A percentile compares a stretch with the other conserved stretches of the same genome.
Conservation (phyloP, 306 rosid species). For the Dicorynia guianensis region DNA sequence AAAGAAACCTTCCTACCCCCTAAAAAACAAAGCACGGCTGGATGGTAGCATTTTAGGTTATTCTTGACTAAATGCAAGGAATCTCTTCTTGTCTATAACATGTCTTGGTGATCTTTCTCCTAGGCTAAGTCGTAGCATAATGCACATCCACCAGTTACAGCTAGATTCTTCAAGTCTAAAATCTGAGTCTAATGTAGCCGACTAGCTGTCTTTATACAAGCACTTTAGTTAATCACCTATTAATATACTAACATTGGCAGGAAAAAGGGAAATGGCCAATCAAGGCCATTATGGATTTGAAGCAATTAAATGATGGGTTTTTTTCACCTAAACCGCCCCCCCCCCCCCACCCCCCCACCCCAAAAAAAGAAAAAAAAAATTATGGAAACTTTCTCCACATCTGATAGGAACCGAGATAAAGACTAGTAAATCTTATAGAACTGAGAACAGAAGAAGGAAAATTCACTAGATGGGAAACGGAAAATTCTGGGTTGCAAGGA, state of each 20-base stretch:
- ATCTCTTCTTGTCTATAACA: too few relatives aligned
- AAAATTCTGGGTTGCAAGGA: too few relatives aligned
- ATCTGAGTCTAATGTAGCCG: neutral
- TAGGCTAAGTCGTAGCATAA: neutral
- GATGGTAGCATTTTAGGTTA: neutral
- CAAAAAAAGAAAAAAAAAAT: too few relatives aligned
- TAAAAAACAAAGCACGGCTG: neutral
- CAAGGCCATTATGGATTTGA: neutral
- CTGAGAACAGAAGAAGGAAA: too few relatives aligned
- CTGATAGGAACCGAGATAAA: too few relatives aligned
- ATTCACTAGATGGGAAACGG: too few relatives aligned
- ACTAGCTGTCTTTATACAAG: neutral
- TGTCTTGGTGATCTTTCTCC: neutral
- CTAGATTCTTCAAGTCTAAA: neutral
- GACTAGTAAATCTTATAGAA: too few relatives aligned
- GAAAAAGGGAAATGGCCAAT: neutral
- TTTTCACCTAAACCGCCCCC: too few relatives aligned
- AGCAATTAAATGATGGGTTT: neutral
- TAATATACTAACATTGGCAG: neutral
- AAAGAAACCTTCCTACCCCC: neutral
- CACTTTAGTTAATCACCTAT: neutral
- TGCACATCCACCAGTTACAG: neutral
- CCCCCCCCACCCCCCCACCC: too few relatives aligned
- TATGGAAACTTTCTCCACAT: too few relatives aligned
- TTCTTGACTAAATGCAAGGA: constrained; percentile 2